Base-by-base conservation (phyloP, 495 filamentous ascomycete genomes). In the Tirmania nivea region DNA sequence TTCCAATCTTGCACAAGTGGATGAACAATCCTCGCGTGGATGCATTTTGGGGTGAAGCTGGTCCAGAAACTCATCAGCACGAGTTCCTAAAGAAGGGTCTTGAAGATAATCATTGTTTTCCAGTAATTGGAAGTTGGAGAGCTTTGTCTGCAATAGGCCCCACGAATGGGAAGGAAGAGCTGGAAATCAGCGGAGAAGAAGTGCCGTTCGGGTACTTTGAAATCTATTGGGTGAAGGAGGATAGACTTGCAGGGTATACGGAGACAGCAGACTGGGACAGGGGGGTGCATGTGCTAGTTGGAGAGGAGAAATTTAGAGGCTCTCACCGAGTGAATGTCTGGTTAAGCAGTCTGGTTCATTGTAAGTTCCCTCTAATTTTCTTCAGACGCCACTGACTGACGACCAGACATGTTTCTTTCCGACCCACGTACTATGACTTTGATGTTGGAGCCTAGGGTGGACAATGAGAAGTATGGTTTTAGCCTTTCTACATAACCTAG, bases 161-260 rank as follows among this genome's bases (percentile, higher is more conserved):
- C 16, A 8, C 39, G 14, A 34, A 54, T 16, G 11, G 36, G 7
- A 51, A 54, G 47, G 34, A 42, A 20, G 17, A 45, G 12, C 14
- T 45, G 12, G 1, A 3, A 8, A 4, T 19, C 17, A 45, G 14
- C 5, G 55, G 50, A 8, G 11, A 20, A 52, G 88, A 85, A 3
- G 82, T 88, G 55, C 90, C 90, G 0, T 97, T 96, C 67, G 90
- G 90, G 0, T 97, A 92, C 60, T 94, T 97, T 62, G 92, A 97
- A 70, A 75, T 97, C 39, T 97, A 97, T 69, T 97, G 92, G 92
- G 88, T 90, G 2, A 94, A 94, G 59, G 90, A 97, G 64, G 92
- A 96, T 62, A 67, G 68, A 1, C 63, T 97, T 20, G 86, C 84
- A 0, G 68, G 68, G 35, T 59, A 62, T 37, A 59, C 50, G 3